These are phyloP conservation scores for Fusarium annulatum DNA, from an alignment of 2,329 filamentous ascomycete genomes.

Conservation along the genomic window DNA sequence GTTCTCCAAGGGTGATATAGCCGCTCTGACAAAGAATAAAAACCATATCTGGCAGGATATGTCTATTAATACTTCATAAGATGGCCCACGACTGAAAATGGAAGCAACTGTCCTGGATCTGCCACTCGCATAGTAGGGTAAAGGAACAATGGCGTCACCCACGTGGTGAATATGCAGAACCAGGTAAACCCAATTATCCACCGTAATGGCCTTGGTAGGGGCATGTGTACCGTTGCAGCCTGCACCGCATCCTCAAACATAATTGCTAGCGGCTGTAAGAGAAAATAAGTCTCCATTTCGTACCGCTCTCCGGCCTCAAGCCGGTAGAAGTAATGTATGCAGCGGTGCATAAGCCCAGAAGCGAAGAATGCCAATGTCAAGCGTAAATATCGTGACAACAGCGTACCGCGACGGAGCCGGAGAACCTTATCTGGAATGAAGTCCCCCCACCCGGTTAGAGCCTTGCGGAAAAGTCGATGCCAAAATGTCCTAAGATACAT, in stretches of 20 bases:
- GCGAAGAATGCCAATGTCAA: not conserved
- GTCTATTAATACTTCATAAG: not conserved
- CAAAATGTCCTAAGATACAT: not conserved
- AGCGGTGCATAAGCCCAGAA: not conserved
- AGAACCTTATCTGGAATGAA: not conserved
- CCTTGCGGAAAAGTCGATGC: slow-evolving; percentile 8
- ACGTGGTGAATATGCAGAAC: not conserved
- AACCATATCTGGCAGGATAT: no score
- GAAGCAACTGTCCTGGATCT: not conserved
- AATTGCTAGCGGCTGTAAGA: not conserved
- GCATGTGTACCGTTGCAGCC: fast-evolving
- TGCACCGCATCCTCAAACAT: not conserved
- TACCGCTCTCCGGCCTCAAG: not conserved
- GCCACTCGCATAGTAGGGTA: not conserved
- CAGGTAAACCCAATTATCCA: not conserved
- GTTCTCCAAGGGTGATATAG: not conserved
- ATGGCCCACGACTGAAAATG: not conserved
- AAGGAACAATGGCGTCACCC: not conserved
- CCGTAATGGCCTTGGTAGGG: not conserved
- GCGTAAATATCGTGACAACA: not conserved
- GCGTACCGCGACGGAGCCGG: not conserved
- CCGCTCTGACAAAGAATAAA: not conserved
- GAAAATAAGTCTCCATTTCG: not conserved
- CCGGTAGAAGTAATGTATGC: not conserved
- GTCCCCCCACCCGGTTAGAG: not conserved